These are phyloP conservation scores for Phoma herbarum DNA, from an alignment of 2,329 filamentous ascomycete species.

Conservation along the genomic window DNA sequence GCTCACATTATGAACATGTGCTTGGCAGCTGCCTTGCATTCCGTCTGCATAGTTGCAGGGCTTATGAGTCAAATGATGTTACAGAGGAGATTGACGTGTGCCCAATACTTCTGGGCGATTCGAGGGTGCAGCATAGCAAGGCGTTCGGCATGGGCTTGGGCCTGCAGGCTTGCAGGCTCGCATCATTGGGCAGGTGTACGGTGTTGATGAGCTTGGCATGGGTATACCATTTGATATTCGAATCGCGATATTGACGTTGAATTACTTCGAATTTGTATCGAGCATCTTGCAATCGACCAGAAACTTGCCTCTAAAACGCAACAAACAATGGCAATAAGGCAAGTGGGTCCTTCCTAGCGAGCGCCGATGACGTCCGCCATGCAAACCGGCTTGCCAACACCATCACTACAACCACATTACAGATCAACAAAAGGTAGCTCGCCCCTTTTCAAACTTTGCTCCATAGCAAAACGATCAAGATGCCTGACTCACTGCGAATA, in stretches of 20 bases:
- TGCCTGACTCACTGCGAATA: constrained; percentile 21
- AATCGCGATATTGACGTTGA: not conserved
- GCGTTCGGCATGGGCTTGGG: constrained; percentile 8
- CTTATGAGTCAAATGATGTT: not conserved
- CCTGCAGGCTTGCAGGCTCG: constrained; percentile 20
- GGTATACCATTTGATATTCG: constrained; percentile 15
- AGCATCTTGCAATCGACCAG: not conserved
- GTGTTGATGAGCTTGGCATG: constrained; percentile 15
- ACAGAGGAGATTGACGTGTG: not conserved
- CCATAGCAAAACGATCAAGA: not conserved
- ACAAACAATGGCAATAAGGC: constrained; percentile 2
- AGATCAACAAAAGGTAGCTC: constrained; percentile 4
- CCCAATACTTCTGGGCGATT: not conserved
- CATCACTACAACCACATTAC: not conserved
- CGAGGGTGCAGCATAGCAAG: constrained; percentile 13
- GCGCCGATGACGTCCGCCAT: constrained; percentile 20
- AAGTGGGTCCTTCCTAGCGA: constrained; percentile 20
- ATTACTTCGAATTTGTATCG: not conserved
- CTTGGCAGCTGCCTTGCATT: not conserved
- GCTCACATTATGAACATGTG: not conserved
- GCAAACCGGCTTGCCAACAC: constrained; percentile 20
- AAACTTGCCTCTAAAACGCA: not conserved
- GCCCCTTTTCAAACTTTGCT: not conserved
- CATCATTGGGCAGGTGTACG: constrained; percentile 28
- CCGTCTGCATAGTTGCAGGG: not conserved